Evolutionary conservation across 2,329 filamentous ascomycete genomes (phyloP).

Genomic region (Anthostomella pinea): DNA sequence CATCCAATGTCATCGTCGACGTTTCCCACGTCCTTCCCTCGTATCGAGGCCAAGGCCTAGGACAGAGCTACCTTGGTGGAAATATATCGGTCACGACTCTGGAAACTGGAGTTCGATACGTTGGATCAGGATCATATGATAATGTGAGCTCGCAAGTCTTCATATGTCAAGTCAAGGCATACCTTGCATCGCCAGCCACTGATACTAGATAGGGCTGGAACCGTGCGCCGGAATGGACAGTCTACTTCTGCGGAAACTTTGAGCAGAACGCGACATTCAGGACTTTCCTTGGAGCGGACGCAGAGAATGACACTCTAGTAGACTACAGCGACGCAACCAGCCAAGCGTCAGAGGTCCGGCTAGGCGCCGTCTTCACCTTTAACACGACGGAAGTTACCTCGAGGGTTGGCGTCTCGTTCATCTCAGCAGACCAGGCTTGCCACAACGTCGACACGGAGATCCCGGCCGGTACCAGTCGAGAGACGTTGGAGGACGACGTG

Average conservation of each 20-base stretch:
- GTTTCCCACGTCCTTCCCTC: conserved; percentile 65
- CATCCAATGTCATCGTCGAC: conserved; percentile 56
- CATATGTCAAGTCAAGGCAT: neutral
- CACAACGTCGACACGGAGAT: conserved; percentile 56
- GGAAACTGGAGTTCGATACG: conserved; percentile 46
- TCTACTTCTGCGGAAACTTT: conserved; percentile 63
- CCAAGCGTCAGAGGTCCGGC: conserved; percentile 37
- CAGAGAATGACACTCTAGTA: conserved; percentile 29
- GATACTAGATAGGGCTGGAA: conserved; percentile 54
- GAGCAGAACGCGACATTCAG: conserved; percentile 43
- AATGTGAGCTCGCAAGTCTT: conserved; percentile 41
- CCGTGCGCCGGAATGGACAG: conserved; percentile 57
- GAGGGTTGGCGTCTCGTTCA: conserved; percentile 65
- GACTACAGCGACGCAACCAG: conserved; percentile 32
- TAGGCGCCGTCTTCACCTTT: conserved; percentile 57
- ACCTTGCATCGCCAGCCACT: conserved; percentile 4
- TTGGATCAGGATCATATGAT: conserved; percentile 60
- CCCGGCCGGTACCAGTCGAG: conserved; percentile 40
- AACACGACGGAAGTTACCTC: conserved; percentile 45
- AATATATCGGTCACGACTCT: conserved; percentile 50
- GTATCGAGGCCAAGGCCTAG: conserved; percentile 56
- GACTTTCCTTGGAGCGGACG: conserved; percentile 40
- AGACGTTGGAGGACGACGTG: conserved; percentile 44
- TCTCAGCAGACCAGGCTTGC: conserved; percentile 61
- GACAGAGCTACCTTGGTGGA: conserved; percentile 62